Evolutionary conservation across 108 stramenopile genomes (phyloP), one percentile per base, ranked within the genome.

Genomic region (Cylindrotheca closterium): DNA sequence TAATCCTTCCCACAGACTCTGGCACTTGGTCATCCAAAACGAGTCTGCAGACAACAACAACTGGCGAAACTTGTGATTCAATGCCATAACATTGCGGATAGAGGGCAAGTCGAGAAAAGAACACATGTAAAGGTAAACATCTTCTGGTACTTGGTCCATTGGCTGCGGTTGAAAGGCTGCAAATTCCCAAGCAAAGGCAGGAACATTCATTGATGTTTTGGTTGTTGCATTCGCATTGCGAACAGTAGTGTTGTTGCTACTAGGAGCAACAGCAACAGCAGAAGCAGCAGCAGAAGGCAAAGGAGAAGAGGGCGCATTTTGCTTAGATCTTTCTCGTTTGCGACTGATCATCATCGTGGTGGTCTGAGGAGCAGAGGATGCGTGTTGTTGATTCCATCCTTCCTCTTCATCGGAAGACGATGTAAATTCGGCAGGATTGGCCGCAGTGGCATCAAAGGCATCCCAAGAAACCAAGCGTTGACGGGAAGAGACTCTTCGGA

Each of bases 391-490:
- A 42, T 42, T 7, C 15, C 5, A 52, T 26, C 26, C n/a, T 51
- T 42, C 52, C 17, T 74, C 63, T 31, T 59, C 63, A 24, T 63
- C 67, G 4, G 62, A 55, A 10, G 55, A 46, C 30, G 50, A 45
- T 18, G 31, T 17, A 31, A 49, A 23, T 8, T 49, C 52, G 24
- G 25, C 48, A 50, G 10, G 0, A 21, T 27, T 23, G 51, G 18
- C 30, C n/a, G 49, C 61, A 21, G 74, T 37, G 1, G 79, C 79
- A 75, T 80, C 74, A 62, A 81, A 81, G 45, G 56, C 75, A 73
- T 81, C 80, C 75, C 80, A 72, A 21, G 75, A 81, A 22, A 77
- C 75, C 58, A 81, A 63, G 10, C 80, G 75, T 66, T 68, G 80
- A 19, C 80, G 71, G 32, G 68, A 70, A 55, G 80, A 73, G 29